phyloP scores from a whole-genome alignment of 441 rosid genomes.

The Eutrema salsugineum region DNA sequence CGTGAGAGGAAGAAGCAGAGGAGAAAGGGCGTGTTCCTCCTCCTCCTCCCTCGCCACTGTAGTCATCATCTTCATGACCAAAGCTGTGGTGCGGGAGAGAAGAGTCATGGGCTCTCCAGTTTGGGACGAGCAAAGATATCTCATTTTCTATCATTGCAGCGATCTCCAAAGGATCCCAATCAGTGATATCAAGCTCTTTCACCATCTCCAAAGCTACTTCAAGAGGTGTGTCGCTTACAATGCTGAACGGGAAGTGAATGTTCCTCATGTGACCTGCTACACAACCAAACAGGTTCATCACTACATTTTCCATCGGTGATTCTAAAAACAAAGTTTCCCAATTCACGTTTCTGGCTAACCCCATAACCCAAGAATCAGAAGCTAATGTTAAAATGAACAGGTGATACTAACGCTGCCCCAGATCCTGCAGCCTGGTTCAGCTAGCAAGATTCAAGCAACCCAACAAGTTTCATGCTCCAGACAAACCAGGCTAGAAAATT shows the following conservation, averaged over 20 bases:
- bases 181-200: slow-evolving; percentile 62
- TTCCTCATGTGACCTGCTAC: slow-evolving; percentile 69
- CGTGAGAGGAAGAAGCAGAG: slow-evolving; percentile 52
- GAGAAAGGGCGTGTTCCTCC: slow-evolving; percentile 37
- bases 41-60: neutral
- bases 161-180: slow-evolving; percentile 72
- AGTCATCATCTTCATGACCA: slow-evolving; percentile 38
- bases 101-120: slow-evolving; percentile 40
- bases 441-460: neutral
- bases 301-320: neutral
- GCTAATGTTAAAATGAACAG: neutral
- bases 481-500: neutral
- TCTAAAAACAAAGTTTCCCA: neutral
- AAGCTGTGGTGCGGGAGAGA: slow-evolving; percentile 38
- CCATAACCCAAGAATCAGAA: neutral
- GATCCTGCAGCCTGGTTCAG: neutral
- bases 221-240: slow-evolving; percentile 61
- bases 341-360: neutral
- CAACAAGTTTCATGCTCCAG: neutral
- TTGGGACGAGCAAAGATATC: slow-evolving; percentile 63
- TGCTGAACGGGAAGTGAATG: slow-evolving; percentile 77
- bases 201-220: slow-evolving; percentile 95
- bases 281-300: neutral
- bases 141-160: slow-evolving; percentile 83
- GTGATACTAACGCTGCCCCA: neutral